Conservation (phyloP, 2,329 filamentous ascomycete species). For the Aschersonia sp. region DNA sequence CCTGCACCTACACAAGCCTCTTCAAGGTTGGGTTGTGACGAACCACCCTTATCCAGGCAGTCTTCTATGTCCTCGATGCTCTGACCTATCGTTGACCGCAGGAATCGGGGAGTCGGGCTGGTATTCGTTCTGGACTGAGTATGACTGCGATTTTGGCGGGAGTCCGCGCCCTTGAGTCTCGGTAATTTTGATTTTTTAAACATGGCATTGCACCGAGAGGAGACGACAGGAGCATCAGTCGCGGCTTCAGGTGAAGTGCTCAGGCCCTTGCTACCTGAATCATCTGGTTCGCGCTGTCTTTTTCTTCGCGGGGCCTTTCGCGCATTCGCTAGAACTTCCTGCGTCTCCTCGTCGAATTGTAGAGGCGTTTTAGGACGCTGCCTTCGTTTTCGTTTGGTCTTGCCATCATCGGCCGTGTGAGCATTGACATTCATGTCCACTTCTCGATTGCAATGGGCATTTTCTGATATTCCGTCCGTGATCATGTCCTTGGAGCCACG, state of each 20-base stretch:
- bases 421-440: not conserved
- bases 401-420: not conserved
- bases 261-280: not conserved
- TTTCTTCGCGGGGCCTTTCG: not conserved
- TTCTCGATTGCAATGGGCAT: not conserved
- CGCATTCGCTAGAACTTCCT: conserved; percentile 8
- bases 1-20: too few species aligned
- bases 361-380: conserved; percentile 19
- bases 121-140: too few species aligned
- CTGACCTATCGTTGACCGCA: too few species aligned
- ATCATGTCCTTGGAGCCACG: not conserved
- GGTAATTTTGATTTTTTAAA: not conserved
- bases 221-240: not conserved
- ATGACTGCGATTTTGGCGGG: too few species aligned
- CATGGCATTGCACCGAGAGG: not conserved
- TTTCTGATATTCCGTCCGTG: not conserved
- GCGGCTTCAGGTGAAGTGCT: not conserved
- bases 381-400: conserved; percentile 9
- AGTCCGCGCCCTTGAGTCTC: too few species aligned
- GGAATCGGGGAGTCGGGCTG: too few species aligned
- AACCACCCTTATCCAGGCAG: too few species aligned
- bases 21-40: too few species aligned
- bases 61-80: too few species aligned
- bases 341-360: conserved; percentile 14
- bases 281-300: not conserved